phyloP scores from a whole-genome alignment of 345 rosid species.

The Eucalyptus marginata region DNA sequence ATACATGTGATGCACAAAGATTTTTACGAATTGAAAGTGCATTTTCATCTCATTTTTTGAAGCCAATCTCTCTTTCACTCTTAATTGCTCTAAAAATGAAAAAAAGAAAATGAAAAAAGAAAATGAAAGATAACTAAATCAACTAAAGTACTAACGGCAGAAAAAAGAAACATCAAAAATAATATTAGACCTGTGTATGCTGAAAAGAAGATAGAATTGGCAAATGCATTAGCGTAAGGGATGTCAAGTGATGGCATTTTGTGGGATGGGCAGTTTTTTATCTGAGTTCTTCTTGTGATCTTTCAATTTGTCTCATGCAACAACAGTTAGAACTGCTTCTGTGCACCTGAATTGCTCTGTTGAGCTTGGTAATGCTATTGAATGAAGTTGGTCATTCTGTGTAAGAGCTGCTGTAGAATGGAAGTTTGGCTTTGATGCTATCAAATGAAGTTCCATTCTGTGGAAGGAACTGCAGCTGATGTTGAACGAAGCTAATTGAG shows the following conservation, averaged over 20 bases:
- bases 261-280: neutral
- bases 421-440: neutral
- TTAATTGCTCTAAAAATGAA: neutral
- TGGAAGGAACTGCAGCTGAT: neutral
- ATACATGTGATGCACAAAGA: accelerated
- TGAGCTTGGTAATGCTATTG: neutral
- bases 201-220: neutral
- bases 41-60: neutral
- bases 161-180: neutral
- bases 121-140: neutral
- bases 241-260: neutral
- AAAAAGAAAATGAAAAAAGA: neutral
- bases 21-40: neutral
- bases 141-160: neutral
- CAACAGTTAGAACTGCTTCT: neutral
- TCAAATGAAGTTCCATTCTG: neutral
- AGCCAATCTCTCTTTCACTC: neutral
- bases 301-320: neutral
- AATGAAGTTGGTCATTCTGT: neutral
- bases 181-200: neutral
- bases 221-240: neutral
- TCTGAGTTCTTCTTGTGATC: neutral
- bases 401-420: neutral
- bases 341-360: neutral
- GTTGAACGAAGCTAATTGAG: neutral